Base-by-base conservation (phyloP, 129 eudicot species). In the Dittrichia graveolens region DNA sequence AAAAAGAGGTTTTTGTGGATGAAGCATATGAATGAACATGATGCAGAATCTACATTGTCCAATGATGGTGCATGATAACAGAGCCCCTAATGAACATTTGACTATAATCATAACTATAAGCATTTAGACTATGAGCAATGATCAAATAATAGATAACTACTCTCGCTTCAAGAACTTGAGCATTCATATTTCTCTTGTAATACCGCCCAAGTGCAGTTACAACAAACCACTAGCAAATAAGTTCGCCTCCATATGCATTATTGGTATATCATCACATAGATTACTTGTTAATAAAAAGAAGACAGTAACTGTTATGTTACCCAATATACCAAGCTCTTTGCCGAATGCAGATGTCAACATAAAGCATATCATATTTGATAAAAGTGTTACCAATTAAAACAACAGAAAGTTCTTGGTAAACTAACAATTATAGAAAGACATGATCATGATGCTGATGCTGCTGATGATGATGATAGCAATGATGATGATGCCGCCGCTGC, bases 1-100 rank as follows among this genome's bases (percentile, higher is more conserved):
- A 75, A 45, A 16, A 34, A 49, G 9, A 35, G 5, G 8, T 9
- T 45, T 44, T 54, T 41, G 8, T 7, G 52, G 24, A 64, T 39
- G 34, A 41, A 58, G 52, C 52, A 38, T 37, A 53, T 66, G 52
- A 76, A 58, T 43, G 18, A 24, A 31, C 44, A 6, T 38, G 45
- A 68, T 67, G 54, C 61, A 46, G 75, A 3, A 67, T 16, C 60
- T 76, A 67, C 6, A 8, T 5, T 18, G 48, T 61, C 43, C 48
- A 49, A 61, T 6, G 18, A 61, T 43, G 10, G 6, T n/a, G 18
- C 50, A 40, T 42, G 39, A 53, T 64, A 65, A 52, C 54, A 53
- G 72, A 75, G 24, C 42, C 42, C 42, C 40, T 24, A 65, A 41
- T 62, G 63, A 12, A 65, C 42, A 75, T n/a, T 65, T 24, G 1